A percentile compares a stretch with the other conserved stretches of the same genome.
Conservation (phyloP, 768 basidiomycete species). For the Dendrothele bispora region DNA sequence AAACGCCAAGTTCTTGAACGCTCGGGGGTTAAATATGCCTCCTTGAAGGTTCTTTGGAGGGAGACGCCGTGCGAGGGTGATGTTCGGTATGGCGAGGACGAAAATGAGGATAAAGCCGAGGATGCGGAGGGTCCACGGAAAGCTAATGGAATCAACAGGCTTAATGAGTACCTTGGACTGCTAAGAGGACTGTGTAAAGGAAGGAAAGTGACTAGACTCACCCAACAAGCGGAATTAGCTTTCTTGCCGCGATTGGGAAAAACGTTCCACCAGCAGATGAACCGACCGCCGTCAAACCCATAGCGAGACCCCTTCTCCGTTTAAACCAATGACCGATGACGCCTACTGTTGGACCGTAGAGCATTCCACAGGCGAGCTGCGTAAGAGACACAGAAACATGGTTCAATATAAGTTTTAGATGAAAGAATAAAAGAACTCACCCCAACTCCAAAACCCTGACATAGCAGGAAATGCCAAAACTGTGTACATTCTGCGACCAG, state of each 20-base stretch:
- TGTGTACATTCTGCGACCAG: slow-evolving; percentile 66
- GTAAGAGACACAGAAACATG: slow-evolving; percentile 9
- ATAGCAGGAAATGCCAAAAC: slow-evolving; percentile 80
- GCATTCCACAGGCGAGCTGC: slow-evolving; percentile 51
- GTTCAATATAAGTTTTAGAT: slow-evolving; percentile 15
- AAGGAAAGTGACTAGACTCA: slow-evolving; percentile 25
- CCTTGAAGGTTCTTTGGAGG: slow-evolving; percentile 49
- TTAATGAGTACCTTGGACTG: not conserved
- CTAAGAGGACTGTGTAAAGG: not conserved
- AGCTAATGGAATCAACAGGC: slow-evolving; percentile 38
- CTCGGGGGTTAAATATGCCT: slow-evolving; percentile 59
- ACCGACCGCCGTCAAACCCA: slow-evolving; percentile 66
- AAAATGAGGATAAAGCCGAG: slow-evolving; percentile 62
- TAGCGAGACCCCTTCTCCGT: slow-evolving; percentile 53
- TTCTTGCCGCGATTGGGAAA: slow-evolving; percentile 61
- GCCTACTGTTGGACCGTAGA: slow-evolving; percentile 62
- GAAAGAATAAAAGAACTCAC: slow-evolving; percentile 16
- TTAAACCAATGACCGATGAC: slow-evolving; percentile 77
- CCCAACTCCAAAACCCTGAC: slow-evolving; percentile 69
- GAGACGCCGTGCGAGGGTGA: slow-evolving; percentile 44
- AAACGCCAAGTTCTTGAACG: slow-evolving; percentile 55
- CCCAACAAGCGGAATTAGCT: slow-evolving; percentile 50
- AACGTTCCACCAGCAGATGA: slow-evolving; percentile 69
- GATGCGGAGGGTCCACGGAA: slow-evolving; percentile 75
- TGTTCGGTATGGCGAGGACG: slow-evolving; percentile 52